Evolutionary conservation across 257 asterid genomes (phyloP).

Genomic region (Henckelia pumila): DNA sequence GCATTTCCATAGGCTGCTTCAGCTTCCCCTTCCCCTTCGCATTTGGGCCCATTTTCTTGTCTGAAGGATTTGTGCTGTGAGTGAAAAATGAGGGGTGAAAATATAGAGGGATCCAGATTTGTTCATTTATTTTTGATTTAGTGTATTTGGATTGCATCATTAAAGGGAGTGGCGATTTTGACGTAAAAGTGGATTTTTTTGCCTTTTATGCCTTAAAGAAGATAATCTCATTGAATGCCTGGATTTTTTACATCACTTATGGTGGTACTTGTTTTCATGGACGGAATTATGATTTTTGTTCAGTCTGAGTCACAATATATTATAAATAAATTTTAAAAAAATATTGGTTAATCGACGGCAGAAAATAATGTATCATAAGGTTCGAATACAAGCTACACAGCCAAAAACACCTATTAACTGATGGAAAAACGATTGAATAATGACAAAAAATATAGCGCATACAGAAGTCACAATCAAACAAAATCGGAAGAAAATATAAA

Average conservation of each 20-base stretch:
- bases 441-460: too few species aligned
- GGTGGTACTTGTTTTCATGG: neutral
- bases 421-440: too few species aligned
- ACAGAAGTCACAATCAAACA: too few species aligned
- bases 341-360: too few species aligned
- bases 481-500: too few species aligned
- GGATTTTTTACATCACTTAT: neutral
- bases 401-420: too few species aligned
- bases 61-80: neutral
- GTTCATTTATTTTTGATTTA: neutral
- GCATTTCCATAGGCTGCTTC: neutral
- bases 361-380: too few species aligned
- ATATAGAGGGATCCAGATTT: neutral
- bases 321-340: too few species aligned
- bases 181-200: neutral
- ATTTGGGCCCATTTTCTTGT: neutral
- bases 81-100: neutral
- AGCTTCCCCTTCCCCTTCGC: neutral
- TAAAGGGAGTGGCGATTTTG: neutral
- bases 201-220: neutral
- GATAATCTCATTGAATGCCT: neutral
- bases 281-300: too few species aligned
- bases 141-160: neutral
- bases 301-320: too few species aligned
- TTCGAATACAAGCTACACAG: too few species aligned